These are phyloP conservation scores for Mycena maculata DNA, from an alignment of 768 basidiomycete genomes.

Conservation along the genomic window DNA sequence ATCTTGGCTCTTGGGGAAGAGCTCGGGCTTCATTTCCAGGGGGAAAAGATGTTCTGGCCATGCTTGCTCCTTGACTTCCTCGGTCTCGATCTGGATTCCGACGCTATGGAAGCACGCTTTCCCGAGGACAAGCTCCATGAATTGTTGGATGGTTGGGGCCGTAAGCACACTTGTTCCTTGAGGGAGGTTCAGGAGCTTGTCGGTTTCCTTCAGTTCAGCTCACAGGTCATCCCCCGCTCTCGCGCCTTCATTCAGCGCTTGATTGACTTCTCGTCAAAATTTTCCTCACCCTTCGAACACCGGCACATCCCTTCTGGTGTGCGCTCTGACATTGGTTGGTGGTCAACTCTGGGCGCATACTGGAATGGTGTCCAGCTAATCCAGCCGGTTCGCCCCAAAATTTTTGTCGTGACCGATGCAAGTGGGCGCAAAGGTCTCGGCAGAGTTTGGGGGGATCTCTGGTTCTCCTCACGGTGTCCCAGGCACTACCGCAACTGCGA, in stretches of 20 bases:
- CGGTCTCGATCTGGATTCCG: constrained; percentile 40
- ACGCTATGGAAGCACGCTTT: constrained; percentile 48
- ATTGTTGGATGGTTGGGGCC: constrained; percentile 40
- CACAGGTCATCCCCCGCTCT: constrained; percentile 47
- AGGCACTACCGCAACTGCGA: constrained; percentile 36
- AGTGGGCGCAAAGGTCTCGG: constrained; percentile 46
- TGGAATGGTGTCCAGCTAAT: constrained; percentile 48
- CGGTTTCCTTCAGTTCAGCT: constrained; percentile 49
- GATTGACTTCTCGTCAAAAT: constrained; percentile 43
- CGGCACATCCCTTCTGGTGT: constrained; percentile 40
- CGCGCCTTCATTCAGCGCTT: constrained; percentile 44
- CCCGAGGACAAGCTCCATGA: constrained; percentile 44
- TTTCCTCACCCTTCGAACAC: constrained; percentile 36
- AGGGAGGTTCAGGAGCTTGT: constrained; percentile 45
- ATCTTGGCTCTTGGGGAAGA: constrained; percentile 39
- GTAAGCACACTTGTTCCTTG: constrained; percentile 33
- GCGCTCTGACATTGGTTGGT: constrained; percentile 46
- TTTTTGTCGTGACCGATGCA: constrained; percentile 46
- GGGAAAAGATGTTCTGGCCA: constrained; percentile 43
- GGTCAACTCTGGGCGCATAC: constrained; percentile 36
- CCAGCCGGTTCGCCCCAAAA: constrained; percentile 10
- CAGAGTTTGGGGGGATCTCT: constrained; percentile 37
- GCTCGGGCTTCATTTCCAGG: constrained; percentile 47
- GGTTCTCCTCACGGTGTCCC: constrained; percentile 43
- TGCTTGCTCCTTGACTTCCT: constrained; percentile 39